phyloP scores from a whole-genome alignment of 768 basidiomycete species.

The Guyanaporus albipodus region DNA sequence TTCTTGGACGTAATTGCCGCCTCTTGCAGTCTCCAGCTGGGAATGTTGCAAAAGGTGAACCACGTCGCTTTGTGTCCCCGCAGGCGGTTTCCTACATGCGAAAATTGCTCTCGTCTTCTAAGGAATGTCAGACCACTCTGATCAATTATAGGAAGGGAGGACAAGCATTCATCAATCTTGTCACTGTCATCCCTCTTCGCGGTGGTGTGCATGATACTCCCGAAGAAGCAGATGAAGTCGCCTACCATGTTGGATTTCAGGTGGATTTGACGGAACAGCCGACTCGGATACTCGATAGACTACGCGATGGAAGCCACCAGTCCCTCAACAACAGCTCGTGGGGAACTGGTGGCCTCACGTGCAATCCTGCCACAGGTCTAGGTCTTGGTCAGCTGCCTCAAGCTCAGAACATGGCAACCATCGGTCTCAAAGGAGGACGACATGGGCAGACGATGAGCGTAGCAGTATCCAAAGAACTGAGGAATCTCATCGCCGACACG shows the following conservation, averaged over 20 bases:
- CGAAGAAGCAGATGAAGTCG: slow-evolving; percentile 65
- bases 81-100: slow-evolving; percentile 64
- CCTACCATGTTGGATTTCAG: slow-evolving; percentile 93
- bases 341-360: not conserved
- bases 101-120: slow-evolving; percentile 61
- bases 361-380: not conserved
- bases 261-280: slow-evolving; percentile 89
- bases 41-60: slow-evolving; percentile 46
- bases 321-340: slow-evolving; percentile 52
- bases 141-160: slow-evolving; percentile 89
- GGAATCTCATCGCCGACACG: slow-evolving; percentile 42
- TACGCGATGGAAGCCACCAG: slow-evolving; percentile 69
- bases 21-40: slow-evolving; percentile 81
- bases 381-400: slow-evolving; percentile 10
- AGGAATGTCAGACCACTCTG: slow-evolving; percentile 85
- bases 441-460: slow-evolving; percentile 28
- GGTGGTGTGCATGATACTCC: slow-evolving; percentile 48
- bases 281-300: slow-evolving; percentile 72
- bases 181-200: slow-evolving; percentile 83
- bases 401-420: slow-evolving; percentile 18
- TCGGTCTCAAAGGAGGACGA: slow-evolving; percentile 22
- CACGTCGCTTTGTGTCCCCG: slow-evolving; percentile 58
- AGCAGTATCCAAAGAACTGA: slow-evolving; percentile 52
- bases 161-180: slow-evolving; percentile 83
- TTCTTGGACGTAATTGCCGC: slow-evolving; percentile 87